Conservation (phyloP, 352 stramenopile species). For the Phytopythium vexans region DNA sequence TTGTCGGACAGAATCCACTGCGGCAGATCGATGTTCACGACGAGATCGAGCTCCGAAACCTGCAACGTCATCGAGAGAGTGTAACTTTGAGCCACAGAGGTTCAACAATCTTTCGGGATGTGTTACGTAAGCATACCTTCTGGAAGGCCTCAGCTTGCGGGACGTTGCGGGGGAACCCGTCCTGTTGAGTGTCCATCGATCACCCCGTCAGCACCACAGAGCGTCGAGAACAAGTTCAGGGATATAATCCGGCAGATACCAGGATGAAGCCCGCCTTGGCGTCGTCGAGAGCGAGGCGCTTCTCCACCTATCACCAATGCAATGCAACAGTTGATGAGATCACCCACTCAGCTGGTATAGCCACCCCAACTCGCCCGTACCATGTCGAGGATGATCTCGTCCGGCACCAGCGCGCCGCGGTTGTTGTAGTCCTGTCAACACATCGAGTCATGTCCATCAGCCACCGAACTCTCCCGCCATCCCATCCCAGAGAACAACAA, state of each 20-base stretch:
- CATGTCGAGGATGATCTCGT: slow-evolving; percentile 90
- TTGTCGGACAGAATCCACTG: slow-evolving; percentile 89
- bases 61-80: slow-evolving; percentile 5
- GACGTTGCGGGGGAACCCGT: slow-evolving; percentile 89
- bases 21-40: slow-evolving; percentile 88
- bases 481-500: background rate
- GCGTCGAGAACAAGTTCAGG: background rate
- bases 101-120: background rate
- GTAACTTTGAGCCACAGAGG: background rate
- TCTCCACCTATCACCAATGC: slow-evolving; percentile 41
- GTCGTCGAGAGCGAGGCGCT: slow-evolving; percentile 65
- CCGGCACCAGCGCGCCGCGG: slow-evolving; percentile 77
- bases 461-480: no score
- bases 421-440: slow-evolving; percentile 74
- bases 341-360: background rate
- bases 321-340: no score
- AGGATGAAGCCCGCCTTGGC: slow-evolving; percentile 83
- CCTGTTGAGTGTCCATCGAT: slow-evolving; percentile 16
- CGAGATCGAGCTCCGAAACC: slow-evolving; percentile 69
- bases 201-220: background rate
- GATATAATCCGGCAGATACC: slow-evolving; percentile 13
- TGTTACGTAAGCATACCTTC: slow-evolving; percentile 18
- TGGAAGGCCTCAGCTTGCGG: slow-evolving; percentile 84
- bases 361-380: slow-evolving; percentile 12
- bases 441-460: background rate